Base-by-base conservation (phyloP, 1,139 yeast species). In the Lodderomyces oxycetoniae region DNA sequence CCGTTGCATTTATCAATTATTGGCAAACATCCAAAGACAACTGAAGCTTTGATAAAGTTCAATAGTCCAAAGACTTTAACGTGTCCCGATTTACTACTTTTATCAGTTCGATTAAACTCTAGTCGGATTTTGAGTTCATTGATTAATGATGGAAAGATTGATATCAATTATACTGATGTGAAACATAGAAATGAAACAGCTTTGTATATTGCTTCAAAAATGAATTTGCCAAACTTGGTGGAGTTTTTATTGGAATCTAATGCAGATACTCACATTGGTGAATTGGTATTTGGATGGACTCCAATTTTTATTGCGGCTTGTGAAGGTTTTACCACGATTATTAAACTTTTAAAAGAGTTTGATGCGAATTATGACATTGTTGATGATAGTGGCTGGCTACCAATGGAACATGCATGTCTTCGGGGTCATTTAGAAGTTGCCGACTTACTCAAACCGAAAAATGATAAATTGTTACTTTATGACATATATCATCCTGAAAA, bases 321-420 rank as follows among this genome's bases (percentile, higher is more conserved):
- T 14, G 96, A 89, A 48, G 97, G 97, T 0, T 76, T 61, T 39
- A 53, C 52, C 21, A 74, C 74, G 2, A 66, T 86, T 27, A 85
- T 79, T 7, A 57, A 71, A 34, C 43, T 74, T 7, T 65, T 91
- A 40, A 57, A 81, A 20, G 61, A 63, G 1, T 56, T 67, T 31
- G 78, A 77, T 5, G 79, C 85, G 9, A 63, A 68, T 15, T 73
- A 62, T 36, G 74, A 75, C 33, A 60, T 69, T 31, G 71, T 74
- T 14, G 98, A 91, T 59, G 82, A 77, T 35, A 83, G 95, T 28
- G 97, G 97, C 0, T 91, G 97, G 97, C 78, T 89, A 16, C 96
- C 97, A 6, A 79, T 87, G 79, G 98, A 91, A 50, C 97, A 91
- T 57, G 96, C 97, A 0, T 81, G 87, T 37, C 66, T 91, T 33